A percentile compares a stretch with the other conserved stretches of the same genome.
Evolutionary conservation across 306 rosid genomes (phyloP).

Genomic region (Crotalaria pallida): DNA sequence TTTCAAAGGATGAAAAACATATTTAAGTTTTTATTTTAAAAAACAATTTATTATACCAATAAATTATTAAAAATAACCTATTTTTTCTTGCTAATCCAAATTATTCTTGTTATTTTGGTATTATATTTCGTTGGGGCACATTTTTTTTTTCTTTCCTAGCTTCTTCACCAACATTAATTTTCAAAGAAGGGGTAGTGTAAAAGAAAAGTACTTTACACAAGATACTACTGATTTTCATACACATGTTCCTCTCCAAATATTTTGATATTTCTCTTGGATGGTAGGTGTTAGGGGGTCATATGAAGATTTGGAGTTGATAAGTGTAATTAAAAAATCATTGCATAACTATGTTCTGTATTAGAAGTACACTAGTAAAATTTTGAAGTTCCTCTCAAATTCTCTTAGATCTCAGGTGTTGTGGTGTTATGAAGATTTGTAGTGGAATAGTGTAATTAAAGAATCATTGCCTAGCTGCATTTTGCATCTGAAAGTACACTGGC

Average conservation of each 20-base stretch:
- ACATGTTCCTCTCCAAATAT: background rate
- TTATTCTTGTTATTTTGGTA: background rate
- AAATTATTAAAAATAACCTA: too few species aligned
- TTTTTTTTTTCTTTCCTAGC: background rate
- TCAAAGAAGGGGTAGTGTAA: background rate
- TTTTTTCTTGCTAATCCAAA: too few species aligned
- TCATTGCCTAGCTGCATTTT: background rate
- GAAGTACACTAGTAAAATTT: background rate
- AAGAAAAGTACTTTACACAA: background rate
- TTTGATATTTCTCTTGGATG: background rate
- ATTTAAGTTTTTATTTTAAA: too few species aligned
- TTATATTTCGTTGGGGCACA: background rate
- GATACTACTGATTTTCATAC: background rate
- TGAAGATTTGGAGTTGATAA: background rate
- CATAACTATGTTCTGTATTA: background rate
- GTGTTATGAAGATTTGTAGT: background rate
- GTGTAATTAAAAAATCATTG: background rate
- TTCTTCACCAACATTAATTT: background rate
- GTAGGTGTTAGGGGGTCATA: background rate
- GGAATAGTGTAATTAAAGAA: background rate
- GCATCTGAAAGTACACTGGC: background rate
- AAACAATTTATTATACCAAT: too few species aligned
- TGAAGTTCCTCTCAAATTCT: too few species aligned
- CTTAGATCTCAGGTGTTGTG: background rate
- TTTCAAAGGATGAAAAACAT: too few species aligned